These are phyloP conservation scores for Pythium diclinum DNA, from an alignment of 352 stramenopile species.

Conservation along the genomic window DNA sequence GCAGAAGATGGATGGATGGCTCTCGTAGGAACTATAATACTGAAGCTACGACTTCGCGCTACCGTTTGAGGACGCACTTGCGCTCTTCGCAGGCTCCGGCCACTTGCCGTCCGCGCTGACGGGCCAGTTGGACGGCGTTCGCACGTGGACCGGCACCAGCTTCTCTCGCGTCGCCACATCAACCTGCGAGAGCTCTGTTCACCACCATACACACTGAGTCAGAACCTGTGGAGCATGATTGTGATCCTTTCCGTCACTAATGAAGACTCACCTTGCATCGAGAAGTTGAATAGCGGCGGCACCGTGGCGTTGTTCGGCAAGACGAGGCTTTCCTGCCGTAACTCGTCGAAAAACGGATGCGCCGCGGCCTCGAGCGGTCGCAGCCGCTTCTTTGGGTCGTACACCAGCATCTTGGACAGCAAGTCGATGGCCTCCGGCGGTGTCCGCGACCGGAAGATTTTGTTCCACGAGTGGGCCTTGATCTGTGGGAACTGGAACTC, in stretches of 20 bases:
- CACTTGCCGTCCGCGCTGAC: constrained; percentile 67
- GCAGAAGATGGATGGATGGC: not conserved
- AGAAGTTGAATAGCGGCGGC: constrained; percentile 94
- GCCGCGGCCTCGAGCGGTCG: constrained; percentile 79
- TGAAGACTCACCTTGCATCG: constrained; percentile 61
- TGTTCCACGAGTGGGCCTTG: constrained; percentile 97
- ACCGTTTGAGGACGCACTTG: constrained; percentile 24
- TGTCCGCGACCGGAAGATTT: constrained; percentile 95
- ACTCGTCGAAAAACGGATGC: constrained; percentile 98
- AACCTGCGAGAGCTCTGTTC: constrained; percentile 72
- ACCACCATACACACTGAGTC: not conserved
- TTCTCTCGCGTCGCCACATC: constrained; percentile 67
- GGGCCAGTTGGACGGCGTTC: constrained; percentile 75
- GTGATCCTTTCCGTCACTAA: not conserved
- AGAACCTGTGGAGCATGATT: not conserved
- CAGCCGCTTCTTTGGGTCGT: constrained; percentile 91
- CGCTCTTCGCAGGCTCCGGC: constrained; percentile 38
- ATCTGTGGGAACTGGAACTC: constrained; percentile 99
- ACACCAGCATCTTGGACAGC: constrained; percentile 96
- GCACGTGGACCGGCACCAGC: constrained; percentile 69
- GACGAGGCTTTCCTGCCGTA: constrained; percentile 79
- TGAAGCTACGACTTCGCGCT: constrained; percentile 27
- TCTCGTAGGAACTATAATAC: constrained; percentile 5
- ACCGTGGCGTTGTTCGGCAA: constrained; percentile 86
- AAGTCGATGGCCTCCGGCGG: constrained; percentile 97